Percentiles rank a stretch among this genome's conserved stretches.
Evolutionary conservation across 2,329 filamentous ascomycete species (phyloP).

Genomic region (Apiospora sp.): DNA sequence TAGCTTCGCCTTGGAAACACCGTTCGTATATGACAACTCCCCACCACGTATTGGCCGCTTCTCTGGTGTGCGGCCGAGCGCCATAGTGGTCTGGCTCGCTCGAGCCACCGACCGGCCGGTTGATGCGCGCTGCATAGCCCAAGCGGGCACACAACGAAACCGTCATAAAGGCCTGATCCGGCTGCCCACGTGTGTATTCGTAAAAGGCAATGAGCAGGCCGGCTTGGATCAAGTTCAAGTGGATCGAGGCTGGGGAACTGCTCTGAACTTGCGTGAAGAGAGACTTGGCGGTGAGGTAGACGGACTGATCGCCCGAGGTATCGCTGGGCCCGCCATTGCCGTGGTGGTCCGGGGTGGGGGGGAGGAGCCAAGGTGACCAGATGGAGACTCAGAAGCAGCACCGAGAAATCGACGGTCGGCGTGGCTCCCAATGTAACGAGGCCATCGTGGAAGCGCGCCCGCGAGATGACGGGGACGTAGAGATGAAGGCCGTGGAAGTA

Average conservation of each 20-base stretch:
- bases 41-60: constrained; percentile 42
- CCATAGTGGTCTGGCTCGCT: neutral
- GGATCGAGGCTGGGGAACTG: constrained; percentile 31
- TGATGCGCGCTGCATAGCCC: constrained; percentile 36
- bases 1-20: constrained; percentile 35
- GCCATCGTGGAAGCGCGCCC: constrained; percentile 36
- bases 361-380: constrained; percentile 28
- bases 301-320: neutral
- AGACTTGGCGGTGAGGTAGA: constrained; percentile 36
- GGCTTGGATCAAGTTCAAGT: constrained; percentile 38
- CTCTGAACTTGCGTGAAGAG: constrained; percentile 38
- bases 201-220: constrained; percentile 39
- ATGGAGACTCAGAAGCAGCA: constrained; percentile 34
- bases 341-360: neutral
- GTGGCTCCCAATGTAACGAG: constrained; percentile 32
- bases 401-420: constrained; percentile 36
- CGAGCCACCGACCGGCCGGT: constrained; percentile 18
- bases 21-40: constrained; percentile 40
- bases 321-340: neutral
- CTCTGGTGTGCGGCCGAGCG: constrained; percentile 27
- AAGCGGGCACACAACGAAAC: constrained; percentile 38
- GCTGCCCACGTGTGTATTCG: constrained; percentile 37
- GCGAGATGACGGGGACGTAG: constrained; percentile 41
- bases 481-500: constrained; percentile 42
- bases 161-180: constrained; percentile 36